These are phyloP conservation scores for Fusarium sp. DNA, from an alignment of 2,329 filamentous ascomycete species.

Conservation along the genomic window DNA sequence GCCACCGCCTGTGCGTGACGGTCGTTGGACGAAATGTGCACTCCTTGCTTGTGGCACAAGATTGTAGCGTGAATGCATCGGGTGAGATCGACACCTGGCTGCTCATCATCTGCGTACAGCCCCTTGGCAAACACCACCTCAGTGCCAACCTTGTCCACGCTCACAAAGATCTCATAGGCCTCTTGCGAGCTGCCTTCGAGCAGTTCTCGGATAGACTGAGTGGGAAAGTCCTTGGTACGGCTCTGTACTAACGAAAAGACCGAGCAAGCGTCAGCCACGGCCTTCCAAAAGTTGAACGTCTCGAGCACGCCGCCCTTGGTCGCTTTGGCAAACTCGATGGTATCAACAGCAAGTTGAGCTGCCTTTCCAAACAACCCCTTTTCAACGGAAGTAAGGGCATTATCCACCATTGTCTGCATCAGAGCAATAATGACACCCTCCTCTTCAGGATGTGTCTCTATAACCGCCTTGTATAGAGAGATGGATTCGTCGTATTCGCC, in stretches of 20 bases:
- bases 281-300: conserved; percentile 96
- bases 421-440: conserved; percentile 88
- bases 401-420: conserved; percentile 87
- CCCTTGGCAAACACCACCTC: conserved; percentile 56
- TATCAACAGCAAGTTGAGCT: conserved; percentile 71
- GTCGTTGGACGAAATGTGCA: conserved; percentile 75
- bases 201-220: conserved; percentile 63
- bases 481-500: conserved; percentile 90
- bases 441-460: conserved; percentile 72
- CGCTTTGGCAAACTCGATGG: conserved; percentile 70
- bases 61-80: conserved; percentile 75
- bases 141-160: conserved; percentile 70
- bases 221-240: conserved; percentile 68
- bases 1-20: conserved; percentile 90
- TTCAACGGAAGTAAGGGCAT: conserved; percentile 76
- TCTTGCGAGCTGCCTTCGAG: conserved; percentile 62
- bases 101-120: conserved; percentile 57
- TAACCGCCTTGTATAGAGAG: conserved; percentile 74
- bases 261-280: conserved; percentile 85
- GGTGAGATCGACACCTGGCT: conserved; percentile 59
- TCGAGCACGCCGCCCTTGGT: conserved; percentile 68
- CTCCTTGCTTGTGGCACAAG: conserved; percentile 85
- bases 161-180: conserved; percentile 68
- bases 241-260: conserved; percentile 82
- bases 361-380: conserved; percentile 88